Evolutionary conservation across 768 basidiomycete genomes (phyloP).

Genomic region (Tricholoma hemisulphureum): DNA sequence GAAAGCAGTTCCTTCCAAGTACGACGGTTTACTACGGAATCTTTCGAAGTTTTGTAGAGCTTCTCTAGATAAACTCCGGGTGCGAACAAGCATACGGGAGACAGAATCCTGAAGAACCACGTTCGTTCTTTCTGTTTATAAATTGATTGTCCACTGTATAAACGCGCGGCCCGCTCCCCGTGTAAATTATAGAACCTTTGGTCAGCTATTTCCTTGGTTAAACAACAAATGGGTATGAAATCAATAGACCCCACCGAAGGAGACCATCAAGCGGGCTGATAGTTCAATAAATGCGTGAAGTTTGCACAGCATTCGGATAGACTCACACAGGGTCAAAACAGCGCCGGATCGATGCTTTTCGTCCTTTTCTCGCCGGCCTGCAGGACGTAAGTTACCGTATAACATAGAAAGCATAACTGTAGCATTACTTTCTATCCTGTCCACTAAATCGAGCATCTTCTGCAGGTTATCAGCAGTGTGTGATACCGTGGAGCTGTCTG

Average conservation of each 20-base stretch:
- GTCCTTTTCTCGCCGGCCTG: neutral
- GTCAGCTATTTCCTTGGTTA: neutral
- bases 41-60: neutral
- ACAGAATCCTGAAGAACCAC: neutral
- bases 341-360: neutral
- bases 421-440: neutral
- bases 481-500: neutral
- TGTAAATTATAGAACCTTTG: constrained; percentile 1
- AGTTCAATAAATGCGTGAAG: neutral
- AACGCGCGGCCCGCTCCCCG: constrained; percentile 1
- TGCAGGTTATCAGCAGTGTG: neutral
- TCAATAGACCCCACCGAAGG: neutral
- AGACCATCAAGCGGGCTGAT: neutral
- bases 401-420: neutral
- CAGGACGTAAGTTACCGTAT: neutral
- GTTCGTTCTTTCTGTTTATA: neutral
- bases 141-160: constrained; percentile 2
- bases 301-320: no score
- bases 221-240: neutral
- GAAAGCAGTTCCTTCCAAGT: neutral
- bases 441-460: neutral
- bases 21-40: neutral
- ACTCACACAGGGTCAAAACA: constrained; percentile 2
- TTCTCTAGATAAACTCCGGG: constrained; percentile 1
- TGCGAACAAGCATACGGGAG: neutral